Conservation (phyloP, 805 yeast species). For the Starmerella etchellsii region DNA sequence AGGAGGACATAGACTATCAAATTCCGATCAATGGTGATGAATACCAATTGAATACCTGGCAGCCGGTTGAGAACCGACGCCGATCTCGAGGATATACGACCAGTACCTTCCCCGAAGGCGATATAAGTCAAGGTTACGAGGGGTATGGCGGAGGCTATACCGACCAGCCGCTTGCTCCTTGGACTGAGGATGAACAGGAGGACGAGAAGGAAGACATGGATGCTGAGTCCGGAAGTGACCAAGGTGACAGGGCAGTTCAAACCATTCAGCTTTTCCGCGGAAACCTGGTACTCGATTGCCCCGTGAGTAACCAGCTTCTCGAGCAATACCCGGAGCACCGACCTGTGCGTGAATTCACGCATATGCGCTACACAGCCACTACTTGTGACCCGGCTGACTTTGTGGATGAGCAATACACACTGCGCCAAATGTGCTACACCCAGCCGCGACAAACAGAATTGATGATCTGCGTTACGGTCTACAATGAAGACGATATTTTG, state of each 20-base stretch:
- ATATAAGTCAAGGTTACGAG: constrained; percentile 10
- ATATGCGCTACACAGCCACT: constrained; percentile 87
- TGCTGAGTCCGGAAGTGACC: neutral
- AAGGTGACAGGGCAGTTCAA: constrained; percentile 11
- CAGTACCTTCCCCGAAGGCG: constrained; percentile 11
- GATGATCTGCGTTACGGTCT: constrained; percentile 76
- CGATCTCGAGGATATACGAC: neutral
- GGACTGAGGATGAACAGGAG: constrained; percentile 7
- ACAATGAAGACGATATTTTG: constrained; percentile 74
- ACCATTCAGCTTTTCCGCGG: constrained; percentile 53
- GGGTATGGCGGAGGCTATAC: neutral
- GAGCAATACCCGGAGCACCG: constrained; percentile 39
- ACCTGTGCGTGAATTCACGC: constrained; percentile 55
- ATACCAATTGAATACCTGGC: constrained; percentile 28
- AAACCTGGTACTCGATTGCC: constrained; percentile 77
- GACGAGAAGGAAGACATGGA: neutral
- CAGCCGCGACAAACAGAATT: constrained; percentile 76
- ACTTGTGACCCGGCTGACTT: constrained; percentile 82
- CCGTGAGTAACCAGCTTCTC: constrained; percentile 60
- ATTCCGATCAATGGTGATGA: constrained; percentile 30
- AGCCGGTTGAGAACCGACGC: constrained; percentile 2
- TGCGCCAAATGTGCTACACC: constrained; percentile 67
- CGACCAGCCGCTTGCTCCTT: constrained; percentile 1
- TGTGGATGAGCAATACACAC: constrained; percentile 47
- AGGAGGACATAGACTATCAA: constrained; percentile 25